Evolutionary conservation across 176 grass and related monocot genomes (phyloP), one percentile per base, ranked within the genome.

Genomic region (Carex parvula): DNA sequence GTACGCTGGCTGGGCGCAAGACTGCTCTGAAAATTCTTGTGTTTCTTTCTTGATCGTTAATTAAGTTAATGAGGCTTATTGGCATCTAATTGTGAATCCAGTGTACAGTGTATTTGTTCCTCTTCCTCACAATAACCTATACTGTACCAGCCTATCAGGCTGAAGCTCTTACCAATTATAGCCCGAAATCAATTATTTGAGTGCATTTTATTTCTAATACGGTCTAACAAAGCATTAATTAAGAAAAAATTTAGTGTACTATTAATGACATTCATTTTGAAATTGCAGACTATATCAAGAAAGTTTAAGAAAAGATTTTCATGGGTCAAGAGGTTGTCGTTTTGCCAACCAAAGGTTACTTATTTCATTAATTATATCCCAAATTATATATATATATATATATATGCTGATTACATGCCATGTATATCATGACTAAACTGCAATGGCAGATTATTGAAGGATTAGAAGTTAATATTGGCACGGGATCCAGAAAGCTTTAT

Each of bases 311-410:
- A 65, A 83, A 77, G 85, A 39, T 91, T 90, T 26, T 90, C 92
- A 56, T 94, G 92, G 92, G 85, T 93, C 84, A 90, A 79, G 79
- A 94, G 84, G 68, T 8, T 94, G 26, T 61, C 90, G 2, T 92
- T 92, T 64, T 91, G 86, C 89, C 90, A 83, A 29, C 62, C 55
- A 65, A 87, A 91, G 95, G 95, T 92, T 83, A 30, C 18, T 64
- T 10, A 73, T 26, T 32, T 12, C n/a, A 18, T 58, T 56, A 18
- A 15, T 42, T 20, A 39, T 5, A 6, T 8, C 5, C 10, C 8
- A 3, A 3, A 0, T 41, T 78, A 24, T 21, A 24, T 39, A 22
- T 42, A n/a, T n/a, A n/a, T n/a, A n/a, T n/a, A n/a, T n/a, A 7
- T 70, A 4, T 60, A 22, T 70, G 6, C 6, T n/a, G 7, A 15